A percentile compares a stretch with the other conserved stretches of the same genome.
These are phyloP conservation scores for Emergomyces pasteurianus DNA, from an alignment of 2,329 filamentous ascomycete species.

Conservation along the genomic window DNA sequence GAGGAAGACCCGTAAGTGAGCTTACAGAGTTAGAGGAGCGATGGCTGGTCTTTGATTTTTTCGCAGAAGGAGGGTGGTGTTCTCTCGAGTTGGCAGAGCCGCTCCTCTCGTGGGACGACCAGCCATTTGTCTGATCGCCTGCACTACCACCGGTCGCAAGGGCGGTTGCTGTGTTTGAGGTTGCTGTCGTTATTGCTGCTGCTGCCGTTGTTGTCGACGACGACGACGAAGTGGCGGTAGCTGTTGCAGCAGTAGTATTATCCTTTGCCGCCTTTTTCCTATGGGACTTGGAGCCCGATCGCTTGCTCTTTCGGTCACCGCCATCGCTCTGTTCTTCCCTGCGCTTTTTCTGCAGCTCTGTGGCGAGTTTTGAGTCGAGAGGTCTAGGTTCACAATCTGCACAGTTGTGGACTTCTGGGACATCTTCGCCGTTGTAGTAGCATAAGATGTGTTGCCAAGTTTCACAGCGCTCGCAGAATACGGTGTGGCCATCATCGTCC, in stretches of 20 bases:
- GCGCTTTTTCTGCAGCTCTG: conserved; percentile 55
- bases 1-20: conserved; percentile 44
- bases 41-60: conserved; percentile 74
- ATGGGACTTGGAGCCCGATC: conserved; percentile 64
- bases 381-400: conserved; percentile 71
- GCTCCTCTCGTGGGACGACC: conserved; percentile 42
- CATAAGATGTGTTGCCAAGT: conserved; percentile 98
- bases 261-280: conserved; percentile 75
- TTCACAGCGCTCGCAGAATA: conserved; percentile 90
- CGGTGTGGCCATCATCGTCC: conserved; percentile 95
- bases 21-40: conserved; percentile 64
- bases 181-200: not conserved
- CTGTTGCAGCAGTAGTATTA: not conserved
- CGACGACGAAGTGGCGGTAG: no score
- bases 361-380: conserved; percentile 62
- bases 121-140: conserved; percentile 56
- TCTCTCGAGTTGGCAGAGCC: conserved; percentile 43
- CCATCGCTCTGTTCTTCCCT: conserved; percentile 44
- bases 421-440: conserved; percentile 74
- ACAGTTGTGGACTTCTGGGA: conserved; percentile 71
- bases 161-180: not conserved
- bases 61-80: conserved; percentile 48
- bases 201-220: no score
- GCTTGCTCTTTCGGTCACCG: conserved; percentile 60
- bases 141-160: conserved; percentile 25